Evolutionary conservation across 768 basidiomycete genomes (phyloP).

Genomic region (Podaxis carcinomalis): DNA sequence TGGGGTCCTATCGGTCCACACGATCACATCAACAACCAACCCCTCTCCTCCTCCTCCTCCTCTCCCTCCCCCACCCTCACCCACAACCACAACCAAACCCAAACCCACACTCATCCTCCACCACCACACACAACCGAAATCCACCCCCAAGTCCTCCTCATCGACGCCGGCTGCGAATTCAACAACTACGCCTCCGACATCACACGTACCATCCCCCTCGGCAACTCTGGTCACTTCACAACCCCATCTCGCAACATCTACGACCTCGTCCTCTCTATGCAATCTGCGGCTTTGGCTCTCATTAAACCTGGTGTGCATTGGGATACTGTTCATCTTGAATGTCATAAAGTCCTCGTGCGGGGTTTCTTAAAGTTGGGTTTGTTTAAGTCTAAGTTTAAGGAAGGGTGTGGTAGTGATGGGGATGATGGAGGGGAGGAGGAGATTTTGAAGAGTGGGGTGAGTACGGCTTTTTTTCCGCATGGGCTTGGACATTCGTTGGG

Average conservation of each 20-base stretch:
- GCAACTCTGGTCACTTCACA: constrained; percentile 89
- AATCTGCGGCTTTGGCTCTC: constrained; percentile 48
- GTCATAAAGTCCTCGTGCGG: constrained; percentile 76
- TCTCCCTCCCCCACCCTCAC: too few relatives aligned
- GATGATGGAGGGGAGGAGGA: constrained; percentile 55
- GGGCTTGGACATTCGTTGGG: constrained; percentile 90
- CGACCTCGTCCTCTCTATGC: constrained; percentile 87
- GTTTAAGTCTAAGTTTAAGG: too few relatives aligned
- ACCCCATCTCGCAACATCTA: constrained; percentile 80
- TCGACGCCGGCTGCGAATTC: constrained; percentile 96
- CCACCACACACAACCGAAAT: constrained; percentile 37
- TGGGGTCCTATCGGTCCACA: constrained; percentile 69
- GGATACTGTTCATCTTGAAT: constrained; percentile 83
- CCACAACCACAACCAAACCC: too few relatives aligned
- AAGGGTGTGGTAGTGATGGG: too few relatives aligned
- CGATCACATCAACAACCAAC: constrained; percentile 50
- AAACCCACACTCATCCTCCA: background rate
- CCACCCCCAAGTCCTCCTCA: constrained; percentile 72
- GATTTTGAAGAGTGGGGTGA: constrained; percentile 73
- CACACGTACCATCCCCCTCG: constrained; percentile 87
- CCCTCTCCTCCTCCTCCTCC: constrained; percentile 25
- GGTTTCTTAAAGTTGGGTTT: constrained; percentile 84
- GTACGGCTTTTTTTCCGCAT: constrained; percentile 91
- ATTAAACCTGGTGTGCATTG: constrained; percentile 81
- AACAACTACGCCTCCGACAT: constrained; percentile 45